Percentiles rank a stretch among this genome's conserved stretches.
Conservation (phyloP, 371 early-diverging fungal genomes). For the Parasitella parasitica region DNA sequence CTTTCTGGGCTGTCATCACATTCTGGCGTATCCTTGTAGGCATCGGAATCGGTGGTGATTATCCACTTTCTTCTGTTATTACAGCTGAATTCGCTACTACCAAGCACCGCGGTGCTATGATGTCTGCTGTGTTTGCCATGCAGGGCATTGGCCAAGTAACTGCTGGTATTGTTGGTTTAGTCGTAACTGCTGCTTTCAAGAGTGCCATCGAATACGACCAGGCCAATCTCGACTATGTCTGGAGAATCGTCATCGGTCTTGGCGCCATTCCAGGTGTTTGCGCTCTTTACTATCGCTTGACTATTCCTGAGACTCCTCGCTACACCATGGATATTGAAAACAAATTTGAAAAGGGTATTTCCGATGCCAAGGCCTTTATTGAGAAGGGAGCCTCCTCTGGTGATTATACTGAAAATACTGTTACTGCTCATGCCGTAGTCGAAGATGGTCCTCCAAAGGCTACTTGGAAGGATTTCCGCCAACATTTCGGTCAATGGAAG, state of each 20-base stretch:
- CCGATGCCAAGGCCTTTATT: constrained; percentile 50
- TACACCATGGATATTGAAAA: constrained; percentile 73
- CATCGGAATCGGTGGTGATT: constrained; percentile 79
- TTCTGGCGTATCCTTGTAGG: constrained; percentile 79
- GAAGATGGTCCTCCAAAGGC: constrained; percentile 27
- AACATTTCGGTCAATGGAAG: constrained; percentile 58
- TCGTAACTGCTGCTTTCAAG: constrained; percentile 58
- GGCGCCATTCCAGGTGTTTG: constrained; percentile 69
- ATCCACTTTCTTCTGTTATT: constrained; percentile 75
- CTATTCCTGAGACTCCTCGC: constrained; percentile 85
- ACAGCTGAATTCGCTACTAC: constrained; percentile 80
- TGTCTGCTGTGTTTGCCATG: constrained; percentile 84
- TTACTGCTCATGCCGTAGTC: background rate
- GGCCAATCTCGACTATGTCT: constrained; percentile 68
- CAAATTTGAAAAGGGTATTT: constrained; percentile 56
- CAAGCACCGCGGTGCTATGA: constrained; percentile 76
- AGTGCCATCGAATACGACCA: constrained; percentile 51
- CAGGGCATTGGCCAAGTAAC: constrained; percentile 68
- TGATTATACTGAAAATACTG: constrained; percentile 25
- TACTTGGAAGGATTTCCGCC: constrained; percentile 56
- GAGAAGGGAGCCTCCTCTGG: constrained; percentile 29
- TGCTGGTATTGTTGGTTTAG: constrained; percentile 64
- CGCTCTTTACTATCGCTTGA: constrained; percentile 71
- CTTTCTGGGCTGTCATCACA: constrained; percentile 63
- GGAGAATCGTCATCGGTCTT: constrained; percentile 71